These are phyloP conservation scores for Cymbidium sinense DNA, from an alignment of 106 monocot species.

Conservation along the genomic window DNA sequence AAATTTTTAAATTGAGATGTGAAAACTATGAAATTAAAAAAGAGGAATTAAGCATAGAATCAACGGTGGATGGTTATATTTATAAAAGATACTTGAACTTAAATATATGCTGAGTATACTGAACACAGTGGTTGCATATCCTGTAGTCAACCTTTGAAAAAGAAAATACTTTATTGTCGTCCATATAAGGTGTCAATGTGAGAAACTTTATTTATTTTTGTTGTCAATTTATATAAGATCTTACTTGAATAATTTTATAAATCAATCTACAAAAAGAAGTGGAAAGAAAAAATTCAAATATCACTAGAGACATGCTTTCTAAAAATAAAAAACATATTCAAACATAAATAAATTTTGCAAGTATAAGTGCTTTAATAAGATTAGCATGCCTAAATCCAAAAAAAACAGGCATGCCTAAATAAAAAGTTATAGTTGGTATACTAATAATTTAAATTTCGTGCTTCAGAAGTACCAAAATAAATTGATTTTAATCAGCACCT, in stretches of 20 bases:
- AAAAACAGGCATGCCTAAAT: not conserved
- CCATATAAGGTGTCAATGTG: not conserved
- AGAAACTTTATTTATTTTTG: not conserved
- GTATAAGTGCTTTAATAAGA: not conserved
- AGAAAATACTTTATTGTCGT: not conserved
- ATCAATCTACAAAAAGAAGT: not conserved
- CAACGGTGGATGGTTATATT: no score
- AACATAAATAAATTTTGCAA: not conserved
- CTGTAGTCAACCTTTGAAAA: not conserved
- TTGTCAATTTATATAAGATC: not conserved
- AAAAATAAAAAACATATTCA: not conserved
- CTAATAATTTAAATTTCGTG: not conserved
- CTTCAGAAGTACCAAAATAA: not conserved
- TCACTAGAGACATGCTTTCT: not conserved
- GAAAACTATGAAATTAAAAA: no score
- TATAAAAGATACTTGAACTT: no score
- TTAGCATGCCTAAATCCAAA: no score
- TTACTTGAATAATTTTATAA: not conserved
- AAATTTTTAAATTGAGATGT: no score
- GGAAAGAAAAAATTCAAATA: not conserved
- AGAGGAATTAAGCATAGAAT: no score
- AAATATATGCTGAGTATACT: no score
- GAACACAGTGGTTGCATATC: no score
- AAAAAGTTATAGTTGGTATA: not conserved
- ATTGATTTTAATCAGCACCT: constrained; percentile 33